A percentile compares a stretch with the other conserved stretches of the same genome.
phyloP scores from a whole-genome alignment of 2,329 filamentous ascomycete species.

The Xylariomycetidae sp. region DNA sequence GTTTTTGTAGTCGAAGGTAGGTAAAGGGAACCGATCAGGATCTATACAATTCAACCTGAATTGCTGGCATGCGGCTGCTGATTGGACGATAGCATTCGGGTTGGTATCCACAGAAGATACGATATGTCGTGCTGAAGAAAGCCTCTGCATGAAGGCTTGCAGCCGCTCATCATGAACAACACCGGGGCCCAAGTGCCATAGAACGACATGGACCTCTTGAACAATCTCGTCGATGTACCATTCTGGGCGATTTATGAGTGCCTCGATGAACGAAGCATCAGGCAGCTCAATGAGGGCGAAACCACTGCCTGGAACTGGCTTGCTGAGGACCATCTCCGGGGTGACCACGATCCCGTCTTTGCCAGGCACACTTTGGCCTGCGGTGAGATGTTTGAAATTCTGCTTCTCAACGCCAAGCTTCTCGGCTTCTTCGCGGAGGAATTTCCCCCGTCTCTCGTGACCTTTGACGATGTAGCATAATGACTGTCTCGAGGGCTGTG shows the following conservation, averaged over 20 bases:
- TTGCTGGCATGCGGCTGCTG: conserved; percentile 59
- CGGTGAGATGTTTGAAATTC: conserved; percentile 55
- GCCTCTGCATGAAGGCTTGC: conserved; percentile 61
- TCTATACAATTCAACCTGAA: conserved; percentile 69
- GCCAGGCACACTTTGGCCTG: conserved; percentile 57
- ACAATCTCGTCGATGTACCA: conserved; percentile 62
- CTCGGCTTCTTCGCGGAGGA: conserved; percentile 60
- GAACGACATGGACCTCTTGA: conserved; percentile 58
- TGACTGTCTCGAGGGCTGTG: conserved; percentile 58
- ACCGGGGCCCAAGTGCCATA: conserved; percentile 75
- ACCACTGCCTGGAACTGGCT: conserved; percentile 60
- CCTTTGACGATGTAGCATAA: conserved; percentile 84
- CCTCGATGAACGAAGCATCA: conserved; percentile 60
- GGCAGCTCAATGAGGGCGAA: conserved; percentile 79
- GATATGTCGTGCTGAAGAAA: conserved; percentile 61
- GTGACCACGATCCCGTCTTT: conserved; percentile 64
- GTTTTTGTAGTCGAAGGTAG: conserved; percentile 55
- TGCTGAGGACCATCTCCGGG: conserved; percentile 78
- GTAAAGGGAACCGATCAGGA: conserved; percentile 64
- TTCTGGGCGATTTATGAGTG: conserved; percentile 65
- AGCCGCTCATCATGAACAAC: conserved; percentile 59
- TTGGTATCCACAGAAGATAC: conserved; percentile 69
- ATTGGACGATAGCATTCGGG: conserved; percentile 68
- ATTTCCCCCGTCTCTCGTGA: conserved; percentile 72
- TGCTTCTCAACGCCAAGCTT: conserved; percentile 54